A percentile compares a stretch with the other conserved stretches of the same genome.
phyloP scores from a whole-genome alignment of 495 filamentous ascomycete species.

The Rhypophila decipiens region DNA sequence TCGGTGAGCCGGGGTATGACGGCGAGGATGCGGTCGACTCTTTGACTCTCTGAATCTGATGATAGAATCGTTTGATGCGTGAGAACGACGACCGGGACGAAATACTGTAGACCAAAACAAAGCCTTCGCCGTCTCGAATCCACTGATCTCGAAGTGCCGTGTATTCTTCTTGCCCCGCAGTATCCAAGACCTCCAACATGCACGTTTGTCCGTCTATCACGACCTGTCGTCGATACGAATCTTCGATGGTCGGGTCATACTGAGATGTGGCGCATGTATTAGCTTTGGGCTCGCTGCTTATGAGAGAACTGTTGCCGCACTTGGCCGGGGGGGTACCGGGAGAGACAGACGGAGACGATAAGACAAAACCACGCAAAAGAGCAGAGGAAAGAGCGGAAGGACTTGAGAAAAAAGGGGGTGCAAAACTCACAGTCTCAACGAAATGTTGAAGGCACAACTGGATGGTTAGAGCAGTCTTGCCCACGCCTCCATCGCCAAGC shows the following conservation, averaged over 20 bases:
- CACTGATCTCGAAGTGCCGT: conserved; percentile 95
- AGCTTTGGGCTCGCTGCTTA: conserved; percentile 12
- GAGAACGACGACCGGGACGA: conserved; percentile 91
- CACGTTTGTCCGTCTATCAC: conserved; percentile 95
- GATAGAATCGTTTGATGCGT: conserved; percentile 90
- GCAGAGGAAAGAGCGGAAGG: not conserved
- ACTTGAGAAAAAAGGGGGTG: conserved; percentile 3
- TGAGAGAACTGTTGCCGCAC: conserved; percentile 1
- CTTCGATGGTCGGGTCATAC: conserved; percentile 96
- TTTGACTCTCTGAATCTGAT: conserved; percentile 95
- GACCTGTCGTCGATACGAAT: conserved; percentile 97
- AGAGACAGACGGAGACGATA: not conserved
- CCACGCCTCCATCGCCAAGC: conserved; percentile 70
- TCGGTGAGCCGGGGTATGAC: conserved; percentile 55
- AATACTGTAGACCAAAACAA: conserved; percentile 97
- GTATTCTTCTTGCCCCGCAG: conserved; percentile 98
- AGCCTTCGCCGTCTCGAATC: conserved; percentile 97
- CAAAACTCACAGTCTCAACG: conserved; percentile 46
- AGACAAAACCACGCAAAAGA: not conserved
- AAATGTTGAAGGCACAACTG: conserved; percentile 70
- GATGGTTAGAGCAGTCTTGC: conserved; percentile 96
- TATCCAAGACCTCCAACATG: conserved; percentile 98
- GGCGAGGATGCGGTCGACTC: conserved; percentile 82
- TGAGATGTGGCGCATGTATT: conserved; percentile 15
- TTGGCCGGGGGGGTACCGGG: not conserved